Conservation (phyloP, 2,329 filamentous ascomycete genomes). For the Emmonsiellopsis sp. region DNA sequence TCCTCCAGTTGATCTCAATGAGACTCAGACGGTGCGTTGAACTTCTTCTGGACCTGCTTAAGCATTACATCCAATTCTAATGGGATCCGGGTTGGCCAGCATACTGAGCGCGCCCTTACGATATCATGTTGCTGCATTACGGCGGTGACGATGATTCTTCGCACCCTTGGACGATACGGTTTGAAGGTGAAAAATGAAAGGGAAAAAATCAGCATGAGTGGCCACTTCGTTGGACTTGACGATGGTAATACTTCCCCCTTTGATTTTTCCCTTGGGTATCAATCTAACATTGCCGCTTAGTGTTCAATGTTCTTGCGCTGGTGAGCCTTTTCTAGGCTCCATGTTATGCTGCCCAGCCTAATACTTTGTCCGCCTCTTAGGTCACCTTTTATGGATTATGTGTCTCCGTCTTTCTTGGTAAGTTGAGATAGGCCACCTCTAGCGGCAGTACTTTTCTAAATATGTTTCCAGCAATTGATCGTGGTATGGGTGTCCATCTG, state of each 20-base stretch:
- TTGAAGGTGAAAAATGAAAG: constrained; percentile 3
- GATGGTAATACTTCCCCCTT: not conserved
- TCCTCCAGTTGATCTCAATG: not conserved
- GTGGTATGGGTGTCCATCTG: constrained; percentile 1
- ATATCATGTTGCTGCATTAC: not conserved
- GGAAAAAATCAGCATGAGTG: not conserved
- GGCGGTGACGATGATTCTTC: not conserved
- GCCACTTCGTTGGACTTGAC: constrained; percentile 2
- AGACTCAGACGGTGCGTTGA: not conserved
- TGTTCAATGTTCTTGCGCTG: not conserved
- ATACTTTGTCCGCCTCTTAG: not conserved
- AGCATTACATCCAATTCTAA: too few relatives aligned
- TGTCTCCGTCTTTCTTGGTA: not conserved
- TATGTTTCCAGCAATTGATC: not conserved
- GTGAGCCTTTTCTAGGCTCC: not conserved
- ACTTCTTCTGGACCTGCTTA: not conserved
- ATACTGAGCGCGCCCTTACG: not conserved
- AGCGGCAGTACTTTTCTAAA: not conserved
- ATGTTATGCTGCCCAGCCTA: not conserved
- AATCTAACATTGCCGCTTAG: not conserved
- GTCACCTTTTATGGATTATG: not conserved
- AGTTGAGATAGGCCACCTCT: not conserved
- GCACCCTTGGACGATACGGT: constrained; percentile 2
- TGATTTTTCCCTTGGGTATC: not conserved
- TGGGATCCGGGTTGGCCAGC: not conserved